phyloP scores from a whole-genome alignment of 257 asterid species.

The Jaltomata sinuosa region DNA sequence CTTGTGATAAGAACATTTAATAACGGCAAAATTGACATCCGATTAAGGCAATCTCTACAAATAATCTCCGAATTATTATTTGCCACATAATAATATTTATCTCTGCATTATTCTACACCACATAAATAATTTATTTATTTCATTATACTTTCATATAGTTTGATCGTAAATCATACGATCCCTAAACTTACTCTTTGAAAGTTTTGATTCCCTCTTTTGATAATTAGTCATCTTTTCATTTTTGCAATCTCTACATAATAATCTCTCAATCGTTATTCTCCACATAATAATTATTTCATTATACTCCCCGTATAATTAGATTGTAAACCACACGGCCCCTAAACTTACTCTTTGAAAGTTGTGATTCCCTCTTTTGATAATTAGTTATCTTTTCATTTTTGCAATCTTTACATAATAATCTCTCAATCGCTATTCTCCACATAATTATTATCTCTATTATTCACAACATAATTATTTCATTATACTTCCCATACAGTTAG shows the following conservation, averaged over 20 bases:
- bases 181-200: not conserved
- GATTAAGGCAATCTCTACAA: not conserved
- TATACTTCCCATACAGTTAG: too few relatives aligned
- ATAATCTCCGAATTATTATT: too few relatives aligned
- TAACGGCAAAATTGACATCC: too few relatives aligned
- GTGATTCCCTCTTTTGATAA: not conserved
- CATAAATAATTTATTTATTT: not conserved
- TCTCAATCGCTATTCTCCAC: too few relatives aligned
- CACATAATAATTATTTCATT: not conserved
- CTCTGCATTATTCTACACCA: not conserved
- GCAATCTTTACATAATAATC: too few relatives aligned
- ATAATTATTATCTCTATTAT: too few relatives aligned
- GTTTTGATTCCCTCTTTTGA: not conserved
- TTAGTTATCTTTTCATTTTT: too few relatives aligned
- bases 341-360: not conserved
- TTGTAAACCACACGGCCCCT: not conserved
- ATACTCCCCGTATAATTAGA: not conserved
- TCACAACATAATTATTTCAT: too few relatives aligned
- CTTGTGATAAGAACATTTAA: not conserved
- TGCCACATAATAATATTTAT: not conserved
- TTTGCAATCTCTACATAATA: not conserved
- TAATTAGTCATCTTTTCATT: too few relatives aligned
- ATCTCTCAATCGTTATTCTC: not conserved
- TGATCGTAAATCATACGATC: not conserved
- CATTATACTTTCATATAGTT: not conserved